Conservation (phyloP, 129 eudicot genomes). For the carrot (Daucus carota) region DH1_v3.0 NC_030381.2:2216501-2217000, state of each 20-base stretch:
- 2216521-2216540: conserved; percentile 4
- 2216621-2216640: background rate
- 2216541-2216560: conserved; percentile 11
- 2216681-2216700: background rate
- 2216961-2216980: too few species aligned
- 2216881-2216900: too few species aligned
- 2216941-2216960: too few species aligned
- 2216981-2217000: too few species aligned
- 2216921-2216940: too few species aligned
- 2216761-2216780: background rate
- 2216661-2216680: background rate
- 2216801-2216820: background rate
- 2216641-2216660: background rate
- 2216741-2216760: background rate
- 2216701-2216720: background rate
- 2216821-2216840: too few species aligned
- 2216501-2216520: conserved; percentile 2
- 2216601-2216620: background rate
- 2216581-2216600: background rate
- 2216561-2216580: conserved; percentile 4
- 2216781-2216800: too few species aligned
- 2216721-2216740: background rate
- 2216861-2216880: too few species aligned
- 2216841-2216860: too few species aligned
- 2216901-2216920: too few species aligned